These are phyloP conservation scores for Phaeotremella fagi DNA, from an alignment of 768 basidiomycete genomes.

Conservation along the genomic window DNA sequence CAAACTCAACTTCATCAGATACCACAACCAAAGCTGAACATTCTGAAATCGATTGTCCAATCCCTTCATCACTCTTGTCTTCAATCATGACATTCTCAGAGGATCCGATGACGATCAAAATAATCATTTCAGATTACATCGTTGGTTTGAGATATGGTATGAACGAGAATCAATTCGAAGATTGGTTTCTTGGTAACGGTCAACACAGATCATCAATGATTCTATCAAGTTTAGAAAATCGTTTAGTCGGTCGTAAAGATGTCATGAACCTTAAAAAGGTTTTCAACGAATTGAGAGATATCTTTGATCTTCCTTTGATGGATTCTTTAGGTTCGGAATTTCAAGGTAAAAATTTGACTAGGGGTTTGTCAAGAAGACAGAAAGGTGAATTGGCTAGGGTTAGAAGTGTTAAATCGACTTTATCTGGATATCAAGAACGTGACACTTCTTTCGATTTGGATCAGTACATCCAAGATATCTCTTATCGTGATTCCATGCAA, in stretches of 20 bases:
- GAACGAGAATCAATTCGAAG: constrained; percentile 4
- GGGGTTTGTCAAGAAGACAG: background rate
- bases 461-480: constrained; percentile 16
- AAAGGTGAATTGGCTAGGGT: background rate
- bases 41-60: background rate
- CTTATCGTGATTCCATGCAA: background rate
- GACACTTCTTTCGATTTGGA: constrained; percentile 20
- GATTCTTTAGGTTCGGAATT: background rate
- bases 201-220: constrained; percentile 7
- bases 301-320: constrained; percentile 14
- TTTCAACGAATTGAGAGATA: constrained; percentile 14
- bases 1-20: background rate
- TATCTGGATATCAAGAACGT: background rate
- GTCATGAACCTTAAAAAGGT: constrained; percentile 19
- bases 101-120: constrained; percentile 13
- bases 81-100: constrained; percentile 18
- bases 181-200: constrained; percentile 30
- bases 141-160: constrained; percentile 16
- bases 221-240: constrained; percentile 9
- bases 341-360: background rate
- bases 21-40: background rate
- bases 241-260: constrained; percentile 25
- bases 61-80: constrained; percentile 10
- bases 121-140: constrained; percentile 21
- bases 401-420: background rate